Base-by-base conservation (phyloP, 139 green algal genomes). In the Raphidocelis subcapitata region DNA sequence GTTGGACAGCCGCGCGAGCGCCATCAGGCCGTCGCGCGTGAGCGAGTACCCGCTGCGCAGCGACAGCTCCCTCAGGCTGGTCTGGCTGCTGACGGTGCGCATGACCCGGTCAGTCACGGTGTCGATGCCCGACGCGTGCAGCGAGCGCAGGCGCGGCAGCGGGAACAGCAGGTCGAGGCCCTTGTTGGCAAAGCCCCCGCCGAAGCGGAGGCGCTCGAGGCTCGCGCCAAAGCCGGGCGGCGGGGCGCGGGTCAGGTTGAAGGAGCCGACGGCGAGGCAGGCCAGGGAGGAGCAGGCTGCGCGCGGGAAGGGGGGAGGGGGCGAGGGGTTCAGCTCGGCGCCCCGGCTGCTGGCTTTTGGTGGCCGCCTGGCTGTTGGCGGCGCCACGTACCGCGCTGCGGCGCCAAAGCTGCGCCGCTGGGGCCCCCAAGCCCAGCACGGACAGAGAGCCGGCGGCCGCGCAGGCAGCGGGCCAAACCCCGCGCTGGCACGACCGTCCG, bases 121-220 rank as follows among this genome's bases (percentile, higher is more conserved):
- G 61, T 77, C 70, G 5, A 77, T 62, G 55, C 55, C 55, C 55
- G 10, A 24, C 4, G 69, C 63, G 18, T 70, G 52, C 47, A 77
- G 32, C 3, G 46, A 65, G 60, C 47, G 61, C 23, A 77, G 61
- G 1, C 61, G 62, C 1, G 62, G 61, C 47, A 77, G 47, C 8
- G 70, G 70, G 49, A 77, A 77, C 32, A 77, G 61, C 46, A 77
- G 60, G 51, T 70, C 47, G 46, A 77, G 61, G 14, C 60, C 60
- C 46, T 77, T 77, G 70, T 68, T 77, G 15, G 70, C 70, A 65
- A 77, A 77, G 47, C 61, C 52, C 21, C 70, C 70, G 12, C 70
- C 70, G 65, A 77, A 77, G 15, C 23, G 35, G 8, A 77, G 62
- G 31, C 69, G 70, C 61, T 77, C 61, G 60, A 77, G 70, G 31